Evolutionary conservation across 2,329 filamentous ascomycete genomes (phyloP), one percentile per base, ranked within the genome.

Genomic region (Blumeriella jaapii): DNA sequence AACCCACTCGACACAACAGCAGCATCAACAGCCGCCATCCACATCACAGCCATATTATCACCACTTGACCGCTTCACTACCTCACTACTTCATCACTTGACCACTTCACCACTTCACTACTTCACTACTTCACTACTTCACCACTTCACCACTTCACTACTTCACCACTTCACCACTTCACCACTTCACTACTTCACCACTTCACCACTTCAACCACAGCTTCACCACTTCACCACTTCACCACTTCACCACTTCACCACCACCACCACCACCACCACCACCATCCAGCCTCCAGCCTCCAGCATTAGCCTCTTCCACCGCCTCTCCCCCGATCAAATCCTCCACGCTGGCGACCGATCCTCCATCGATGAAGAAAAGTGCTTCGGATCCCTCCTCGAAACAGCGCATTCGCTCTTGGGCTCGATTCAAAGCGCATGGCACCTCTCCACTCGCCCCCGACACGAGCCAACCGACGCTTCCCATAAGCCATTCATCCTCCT

Each of bases 331-430:
- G 22, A n/a, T n/a, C 22, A 24, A 24, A 3, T 10, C 22, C 7
- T 3, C 12, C 22, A 24, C 3, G 7, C 30, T 15, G 14, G 22
- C 22, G n/a, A 8, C 16, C 23, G 11, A 26, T 19, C 24, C 48
- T 37, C 53, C 41, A 53, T 74, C 71, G 70, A 76, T 76, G 71
- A 75, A 71, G 68, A 61, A 72, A 67, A 60, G 61, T 61, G 70
- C 62, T 48, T 58, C 67, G 60, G 62, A 68, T 47, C 57, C 62
- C 54, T 62, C 66, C 58, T 61, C 64, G 57, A 63, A 62, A 71
- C 64, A 70, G 65, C 64, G 62, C 63, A 63, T 65, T 62, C 63
- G 63, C 63, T 69, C 67, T 60, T 66, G 63, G 68, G 62, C 65
- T 61, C 57, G 56, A 58, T 59, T 63, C 59, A 61, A 63, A 61